Evolutionary conservation across 257 asterid genomes (phyloP).

Genomic region (Solanum lycopersicoides): DNA sequence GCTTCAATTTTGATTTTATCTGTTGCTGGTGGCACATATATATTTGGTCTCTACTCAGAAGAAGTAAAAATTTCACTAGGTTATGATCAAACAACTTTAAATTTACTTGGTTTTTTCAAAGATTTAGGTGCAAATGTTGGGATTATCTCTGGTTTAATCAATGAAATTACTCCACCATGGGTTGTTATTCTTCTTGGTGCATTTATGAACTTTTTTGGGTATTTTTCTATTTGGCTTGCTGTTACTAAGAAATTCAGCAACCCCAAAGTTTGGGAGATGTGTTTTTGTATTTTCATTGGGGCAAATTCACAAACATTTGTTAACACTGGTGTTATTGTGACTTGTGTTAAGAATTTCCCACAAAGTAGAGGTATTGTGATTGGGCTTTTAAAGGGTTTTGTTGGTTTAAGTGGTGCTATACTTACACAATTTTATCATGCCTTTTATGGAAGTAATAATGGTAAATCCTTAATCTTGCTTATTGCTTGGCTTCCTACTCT

Average conservation of each 20-base stretch:
- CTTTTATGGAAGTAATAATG: conserved; percentile 30
- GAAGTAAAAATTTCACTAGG: conserved; percentile 40
- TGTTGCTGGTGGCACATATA: conserved; percentile 57
- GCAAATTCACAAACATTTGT: conserved; percentile 59
- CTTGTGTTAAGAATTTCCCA: conserved; percentile 65
- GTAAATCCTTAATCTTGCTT: conserved; percentile 33
- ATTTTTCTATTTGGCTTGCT: conserved; percentile 56
- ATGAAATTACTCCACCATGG: conserved; percentile 56
- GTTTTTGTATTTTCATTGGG: conserved; percentile 44
- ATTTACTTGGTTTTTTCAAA: conserved; percentile 48
- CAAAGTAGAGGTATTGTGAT: conserved; percentile 47
- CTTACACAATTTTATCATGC: conserved; percentile 48
- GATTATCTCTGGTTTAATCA: conserved; percentile 40
- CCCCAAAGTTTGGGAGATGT: conserved; percentile 58
- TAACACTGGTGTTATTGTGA: conserved; percentile 50
- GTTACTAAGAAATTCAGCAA: conserved; percentile 17
- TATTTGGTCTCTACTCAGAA: conserved; percentile 50
- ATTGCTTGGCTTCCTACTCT: conserved; percentile 59
- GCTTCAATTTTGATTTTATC: conserved; percentile 47
- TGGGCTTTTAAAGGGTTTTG: conserved; percentile 49
- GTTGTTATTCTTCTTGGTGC: conserved; percentile 41
- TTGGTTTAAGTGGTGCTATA: conserved; percentile 60
- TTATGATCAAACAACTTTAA: conserved; percentile 57
- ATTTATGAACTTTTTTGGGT: conserved; percentile 46
- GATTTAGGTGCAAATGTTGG: conserved; percentile 63